Conservation (phyloP, 495 filamentous ascomycete species). For the Tuber indicum region DNA sequence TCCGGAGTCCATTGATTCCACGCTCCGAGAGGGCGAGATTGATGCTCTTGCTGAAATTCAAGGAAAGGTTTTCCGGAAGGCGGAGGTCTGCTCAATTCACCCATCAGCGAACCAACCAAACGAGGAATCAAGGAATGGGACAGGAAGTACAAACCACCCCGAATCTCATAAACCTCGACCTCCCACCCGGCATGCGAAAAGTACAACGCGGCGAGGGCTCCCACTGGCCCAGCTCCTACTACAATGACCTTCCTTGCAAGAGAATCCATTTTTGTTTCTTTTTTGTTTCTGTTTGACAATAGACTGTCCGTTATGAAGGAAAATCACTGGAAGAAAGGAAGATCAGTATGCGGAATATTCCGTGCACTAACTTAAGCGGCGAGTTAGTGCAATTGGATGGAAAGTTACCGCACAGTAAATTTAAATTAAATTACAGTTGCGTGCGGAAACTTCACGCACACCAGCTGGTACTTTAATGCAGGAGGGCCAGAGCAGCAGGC, state of each 20-base stretch:
- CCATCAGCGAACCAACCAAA: slow-evolving; percentile 5
- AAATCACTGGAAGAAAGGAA: neutral
- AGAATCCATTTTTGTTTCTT: slow-evolving; percentile 14
- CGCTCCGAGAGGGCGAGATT: slow-evolving; percentile 91
- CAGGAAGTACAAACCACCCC: slow-evolving; percentile 62
- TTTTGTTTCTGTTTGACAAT: neutral
- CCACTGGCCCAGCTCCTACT: slow-evolving; percentile 87
- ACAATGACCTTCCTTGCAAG: slow-evolving; percentile 60
- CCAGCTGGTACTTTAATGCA: no score
- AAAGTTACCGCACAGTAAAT: neutral
- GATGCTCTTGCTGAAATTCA: slow-evolving; percentile 97
- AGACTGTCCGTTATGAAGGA: neutral
- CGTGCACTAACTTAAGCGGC: neutral
- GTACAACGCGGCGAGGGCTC: slow-evolving; percentile 85
- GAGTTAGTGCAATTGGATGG: neutral
- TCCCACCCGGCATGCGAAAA: slow-evolving; percentile 77
- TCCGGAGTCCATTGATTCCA: slow-evolving; percentile 77
- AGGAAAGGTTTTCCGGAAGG: slow-evolving; percentile 69
- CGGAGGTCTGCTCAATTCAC: slow-evolving; percentile 63
- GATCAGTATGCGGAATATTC: neutral
- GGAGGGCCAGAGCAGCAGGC: no score
- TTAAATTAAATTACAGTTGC: no score
- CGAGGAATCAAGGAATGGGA: neutral
- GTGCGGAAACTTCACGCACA: no score
- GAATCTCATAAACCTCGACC: slow-evolving; percentile 90